Base-by-base conservation (phyloP, 1,284 basidiomycete genomes). In the Sparassis latifolia region DNA sequence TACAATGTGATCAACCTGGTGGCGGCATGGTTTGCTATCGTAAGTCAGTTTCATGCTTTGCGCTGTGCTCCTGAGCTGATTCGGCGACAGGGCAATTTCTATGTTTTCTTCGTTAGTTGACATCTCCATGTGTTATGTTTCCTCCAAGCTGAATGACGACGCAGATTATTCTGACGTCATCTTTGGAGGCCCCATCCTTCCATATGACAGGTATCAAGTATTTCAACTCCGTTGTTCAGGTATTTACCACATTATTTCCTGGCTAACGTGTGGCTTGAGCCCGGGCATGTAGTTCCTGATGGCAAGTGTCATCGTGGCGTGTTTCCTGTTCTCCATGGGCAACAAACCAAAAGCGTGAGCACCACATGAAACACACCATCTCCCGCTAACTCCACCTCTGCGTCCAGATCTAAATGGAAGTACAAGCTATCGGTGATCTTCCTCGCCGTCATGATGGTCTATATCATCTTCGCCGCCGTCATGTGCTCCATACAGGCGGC, bases 281-380 rank as follows among this genome's bases (percentile, higher is more conserved):
- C 20, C 20, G 20, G 20, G 20, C 20, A 20, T 20, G 33, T 67
- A 97, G 85, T 97, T 94, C 66, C 70, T 86, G 33, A 88, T 97
- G 75, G 80, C 86, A 2, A 90, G 89, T 2, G 80, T 92, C 37
- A 78, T 97, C 12, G 78, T 95, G 12, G 86, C 89, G 0, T 90
- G 86, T 60, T 97, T 99, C 75, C 76, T 98, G 20, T 90, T 99
- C 66, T 90, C 92, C 0, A 95, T 99, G 89, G 96, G 97, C 3
- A 99, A 98, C 67, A 86, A 93, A 55, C 96, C 96, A 1, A 82
- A 86, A 69, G 87, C 91, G 80, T 91, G 64, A 57, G 82, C 66
- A 48, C 6, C 40, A 30, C 4, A 2, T 35, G 29, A 10, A 27
- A 5, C 29, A 27, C 35, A 27, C 12, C 7, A 33, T 9, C 33